phyloP scores from a whole-genome alignment of 1,284 basidiomycete genomes.

The Fomes fomentarius region DNA sequence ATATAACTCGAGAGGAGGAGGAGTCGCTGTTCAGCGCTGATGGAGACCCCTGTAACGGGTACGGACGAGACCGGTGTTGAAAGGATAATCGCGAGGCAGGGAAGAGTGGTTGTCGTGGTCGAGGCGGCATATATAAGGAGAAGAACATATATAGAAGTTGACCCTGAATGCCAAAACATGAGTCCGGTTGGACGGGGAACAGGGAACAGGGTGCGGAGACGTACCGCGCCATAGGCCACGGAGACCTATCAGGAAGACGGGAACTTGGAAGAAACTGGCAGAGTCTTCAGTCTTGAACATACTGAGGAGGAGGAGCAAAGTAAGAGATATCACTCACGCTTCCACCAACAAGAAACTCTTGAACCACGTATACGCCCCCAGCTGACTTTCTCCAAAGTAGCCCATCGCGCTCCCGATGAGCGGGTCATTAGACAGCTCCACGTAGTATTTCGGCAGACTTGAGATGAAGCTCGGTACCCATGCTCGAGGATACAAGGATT shows the following conservation, averaged over 20 bases:
- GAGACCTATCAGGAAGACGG: conserved; percentile 73
- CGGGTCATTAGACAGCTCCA: conserved; percentile 61
- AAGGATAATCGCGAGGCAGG: conserved; percentile 67
- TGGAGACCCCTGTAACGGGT: conserved; percentile 30
- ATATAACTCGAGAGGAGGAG: conserved; percentile 74
- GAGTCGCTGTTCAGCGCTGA: conserved; percentile 48
- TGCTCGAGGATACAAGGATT: conserved; percentile 61
- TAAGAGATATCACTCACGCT: conserved; percentile 31
- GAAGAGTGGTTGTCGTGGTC: conserved; percentile 75
- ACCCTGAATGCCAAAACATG: too few species aligned
- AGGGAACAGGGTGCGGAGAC: too few species aligned
- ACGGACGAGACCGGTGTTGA: conserved; percentile 38
- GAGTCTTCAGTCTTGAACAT: too few species aligned
- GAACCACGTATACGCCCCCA: conserved; percentile 61
- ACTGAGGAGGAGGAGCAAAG: too few species aligned
- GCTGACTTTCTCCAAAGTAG: conserved; percentile 36
- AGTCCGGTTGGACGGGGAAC: too few species aligned
- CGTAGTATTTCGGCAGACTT: conserved; percentile 48
- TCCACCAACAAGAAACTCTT: conserved; percentile 66
- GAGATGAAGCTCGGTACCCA: conserved; percentile 51
- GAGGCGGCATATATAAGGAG: conserved; percentile 79
- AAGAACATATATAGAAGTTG: conserved; percentile 46
- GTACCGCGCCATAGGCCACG: conserved; percentile 67
- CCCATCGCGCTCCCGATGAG: conserved; percentile 59
- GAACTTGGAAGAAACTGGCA: conserved; percentile 80